Conservation (phyloP, 352 stramenopile genomes). For the Pythium chondricola region DNA sequence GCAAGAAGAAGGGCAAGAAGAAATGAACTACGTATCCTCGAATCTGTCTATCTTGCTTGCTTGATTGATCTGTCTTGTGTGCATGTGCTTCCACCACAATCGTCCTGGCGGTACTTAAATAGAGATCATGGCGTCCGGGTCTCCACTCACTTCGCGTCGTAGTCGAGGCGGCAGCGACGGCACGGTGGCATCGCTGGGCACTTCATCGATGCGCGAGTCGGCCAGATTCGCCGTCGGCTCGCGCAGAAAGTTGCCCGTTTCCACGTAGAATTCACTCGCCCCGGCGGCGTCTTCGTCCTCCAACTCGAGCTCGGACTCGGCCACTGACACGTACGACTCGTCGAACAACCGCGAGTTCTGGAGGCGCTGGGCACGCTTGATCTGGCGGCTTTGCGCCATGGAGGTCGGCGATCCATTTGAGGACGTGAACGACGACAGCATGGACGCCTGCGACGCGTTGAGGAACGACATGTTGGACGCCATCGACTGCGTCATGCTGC, state of each 20-base stretch:
- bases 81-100: too few species aligned
- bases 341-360: slow-evolving; percentile 14
- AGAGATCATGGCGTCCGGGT: slow-evolving; percentile 22
- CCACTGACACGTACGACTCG: slow-evolving; percentile 22
- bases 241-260: slow-evolving; percentile 18
- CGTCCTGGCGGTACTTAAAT: slow-evolving; percentile 17
- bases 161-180: slow-evolving; percentile 7
- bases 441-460: slow-evolving; percentile 12
- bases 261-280: slow-evolving; percentile 20
- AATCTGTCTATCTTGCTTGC: background rate
- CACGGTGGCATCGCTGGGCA: slow-evolving; percentile 1
- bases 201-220: slow-evolving; percentile 19
- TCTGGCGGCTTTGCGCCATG: slow-evolving; percentile 14
- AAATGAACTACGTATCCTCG: slow-evolving; percentile 21
- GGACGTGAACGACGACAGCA: slow-evolving; percentile 14
- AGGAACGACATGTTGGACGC: slow-evolving; percentile 22
- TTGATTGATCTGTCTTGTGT: too few species aligned
- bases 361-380: background rate
- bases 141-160: slow-evolving; percentile 9
- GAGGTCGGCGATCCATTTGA: slow-evolving; percentile 10
- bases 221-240: slow-evolving; percentile 14
- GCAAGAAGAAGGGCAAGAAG: slow-evolving; percentile 72
- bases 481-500: slow-evolving; percentile 20
- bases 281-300: slow-evolving; percentile 19
- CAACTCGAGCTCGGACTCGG: slow-evolving; percentile 20